Percentiles rank a stretch among this genome's conserved stretches.
Evolutionary conservation across 164 flowering plant genomes (phyloP).

Genomic region (Echeveria elegans): DNA sequence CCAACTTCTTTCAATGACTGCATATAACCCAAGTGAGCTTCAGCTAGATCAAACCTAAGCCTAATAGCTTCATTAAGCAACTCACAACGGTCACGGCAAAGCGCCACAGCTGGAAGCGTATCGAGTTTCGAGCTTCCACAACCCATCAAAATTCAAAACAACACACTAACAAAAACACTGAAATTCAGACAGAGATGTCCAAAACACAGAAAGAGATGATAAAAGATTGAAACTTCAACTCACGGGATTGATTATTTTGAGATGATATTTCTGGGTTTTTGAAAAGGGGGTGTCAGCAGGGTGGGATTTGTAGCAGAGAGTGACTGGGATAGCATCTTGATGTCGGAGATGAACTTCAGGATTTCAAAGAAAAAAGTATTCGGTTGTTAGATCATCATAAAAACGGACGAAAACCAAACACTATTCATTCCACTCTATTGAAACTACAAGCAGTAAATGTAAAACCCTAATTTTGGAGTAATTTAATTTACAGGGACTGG

Average conservation of each 20-base stretch:
- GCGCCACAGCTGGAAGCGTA: constrained; percentile 66
- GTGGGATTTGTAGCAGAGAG: constrained; percentile 7
- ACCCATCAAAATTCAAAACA: constrained; percentile 36
- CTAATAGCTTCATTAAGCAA: constrained; percentile 50
- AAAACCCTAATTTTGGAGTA: constrained; percentile 5
- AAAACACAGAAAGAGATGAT: not conserved
- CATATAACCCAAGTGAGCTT: constrained; percentile 50
- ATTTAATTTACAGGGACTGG: not conserved
- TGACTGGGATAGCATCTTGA: constrained; percentile 6
- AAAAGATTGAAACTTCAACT: constrained; percentile 4
- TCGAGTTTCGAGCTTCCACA: constrained; percentile 63
- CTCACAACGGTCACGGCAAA: constrained; percentile 55
- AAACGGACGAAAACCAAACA: not conserved
- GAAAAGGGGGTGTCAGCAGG: not conserved
- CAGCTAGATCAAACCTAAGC: constrained; percentile 47
- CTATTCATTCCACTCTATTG: not conserved
- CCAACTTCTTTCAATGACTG: constrained; percentile 46
- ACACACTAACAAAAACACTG: not conserved
- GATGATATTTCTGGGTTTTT: constrained; percentile 3
- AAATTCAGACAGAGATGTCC: not conserved
- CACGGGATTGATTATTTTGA: constrained; percentile 1
- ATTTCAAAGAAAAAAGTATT: not conserved
- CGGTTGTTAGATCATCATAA: constrained; percentile 1
- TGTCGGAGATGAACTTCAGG: not conserved
- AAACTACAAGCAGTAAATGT: not conserved